phyloP scores from a whole-genome alignment of 805 yeast genomes.

The Torulaspora delbrueckii region DNA sequence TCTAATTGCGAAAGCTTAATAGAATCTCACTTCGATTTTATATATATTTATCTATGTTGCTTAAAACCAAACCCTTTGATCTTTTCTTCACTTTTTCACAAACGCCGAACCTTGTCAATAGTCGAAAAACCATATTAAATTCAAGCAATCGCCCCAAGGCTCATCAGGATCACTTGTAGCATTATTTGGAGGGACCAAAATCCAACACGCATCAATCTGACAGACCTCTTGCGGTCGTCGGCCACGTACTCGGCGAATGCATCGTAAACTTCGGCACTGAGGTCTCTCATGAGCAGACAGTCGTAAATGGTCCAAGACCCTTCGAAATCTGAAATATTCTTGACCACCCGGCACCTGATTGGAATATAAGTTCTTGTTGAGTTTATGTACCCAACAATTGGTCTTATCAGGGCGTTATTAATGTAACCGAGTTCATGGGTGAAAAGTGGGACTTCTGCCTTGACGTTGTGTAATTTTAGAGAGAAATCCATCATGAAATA shows the following conservation, averaged over 20 bases:
- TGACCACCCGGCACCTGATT: constrained; percentile 73
- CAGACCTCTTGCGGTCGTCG: constrained; percentile 72
- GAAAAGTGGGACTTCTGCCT: constrained; percentile 85
- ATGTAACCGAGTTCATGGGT: constrained; percentile 85
- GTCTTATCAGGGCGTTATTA: constrained; percentile 86
- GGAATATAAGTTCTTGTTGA: constrained; percentile 87
- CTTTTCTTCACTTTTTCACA: not conserved
- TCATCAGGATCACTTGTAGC: constrained; percentile 75
- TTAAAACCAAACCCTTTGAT: not conserved
- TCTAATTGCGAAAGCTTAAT: not conserved
- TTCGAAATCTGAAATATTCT: constrained; percentile 75
- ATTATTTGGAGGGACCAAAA: constrained; percentile 89
- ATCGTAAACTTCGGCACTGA: constrained; percentile 83
- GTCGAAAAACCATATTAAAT: not conserved
- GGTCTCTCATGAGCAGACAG: constrained; percentile 82
- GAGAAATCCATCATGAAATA: constrained; percentile 75
- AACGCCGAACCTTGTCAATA: not conserved
- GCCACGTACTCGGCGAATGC: constrained; percentile 85
- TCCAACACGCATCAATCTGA: constrained; percentile 76
- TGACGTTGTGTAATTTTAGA: constrained; percentile 73
- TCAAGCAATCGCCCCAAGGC: constrained; percentile 66
- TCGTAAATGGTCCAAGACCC: constrained; percentile 98
- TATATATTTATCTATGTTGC: not conserved
- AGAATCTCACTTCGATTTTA: not conserved
- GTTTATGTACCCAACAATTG: constrained; percentile 93